These are phyloP conservation scores for Pichia sporocuriosa DNA, from an alignment of 805 yeast species.

Conservation along the genomic window DNA sequence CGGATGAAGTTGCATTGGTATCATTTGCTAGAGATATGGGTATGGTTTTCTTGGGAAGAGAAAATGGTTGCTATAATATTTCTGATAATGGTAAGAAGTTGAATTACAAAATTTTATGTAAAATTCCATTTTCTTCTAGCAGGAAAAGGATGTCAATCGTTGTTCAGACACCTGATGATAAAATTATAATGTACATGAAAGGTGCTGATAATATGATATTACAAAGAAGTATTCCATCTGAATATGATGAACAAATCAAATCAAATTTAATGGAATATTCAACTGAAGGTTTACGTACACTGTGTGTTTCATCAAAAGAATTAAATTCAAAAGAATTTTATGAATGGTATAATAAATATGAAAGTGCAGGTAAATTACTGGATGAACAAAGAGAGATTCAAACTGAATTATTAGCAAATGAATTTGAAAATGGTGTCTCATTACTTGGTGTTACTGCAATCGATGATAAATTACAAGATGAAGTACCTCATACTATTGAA, in stretches of 20 bases:
- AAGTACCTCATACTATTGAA: constrained; percentile 70
- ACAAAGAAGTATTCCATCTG: constrained; percentile 30
- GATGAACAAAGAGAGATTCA: constrained; percentile 51
- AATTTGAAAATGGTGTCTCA: constrained; percentile 49
- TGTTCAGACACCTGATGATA: constrained; percentile 37
- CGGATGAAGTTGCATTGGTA: constrained; percentile 80
- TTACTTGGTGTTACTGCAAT: constrained; percentile 77
- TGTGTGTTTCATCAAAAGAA: constrained; percentile 58
- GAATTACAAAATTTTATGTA: constrained; percentile 45
- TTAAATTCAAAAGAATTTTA: constrained; percentile 39
- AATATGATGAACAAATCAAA: constrained; percentile 39
- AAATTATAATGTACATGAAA: constrained; percentile 46
- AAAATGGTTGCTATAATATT: constrained; percentile 40
- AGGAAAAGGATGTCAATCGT: constrained; percentile 77
- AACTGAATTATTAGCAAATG: constrained; percentile 48
- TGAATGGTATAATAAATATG: constrained; percentile 51
- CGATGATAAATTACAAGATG: constrained; percentile 71
- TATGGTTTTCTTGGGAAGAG: constrained; percentile 49
- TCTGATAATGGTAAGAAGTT: constrained; percentile 39
- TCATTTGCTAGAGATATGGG: constrained; percentile 71
- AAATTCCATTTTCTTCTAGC: constrained; percentile 60
- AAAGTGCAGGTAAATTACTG: constrained; percentile 49
- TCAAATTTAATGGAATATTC: constrained; percentile 63
- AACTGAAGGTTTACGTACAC: constrained; percentile 70
- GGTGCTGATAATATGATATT: constrained; percentile 76